Percentiles rank a stretch among this genome's conserved stretches.
Conservation (phyloP, 1,284 basidiomycete genomes). For the Ustilago xerochloae region DNA sequence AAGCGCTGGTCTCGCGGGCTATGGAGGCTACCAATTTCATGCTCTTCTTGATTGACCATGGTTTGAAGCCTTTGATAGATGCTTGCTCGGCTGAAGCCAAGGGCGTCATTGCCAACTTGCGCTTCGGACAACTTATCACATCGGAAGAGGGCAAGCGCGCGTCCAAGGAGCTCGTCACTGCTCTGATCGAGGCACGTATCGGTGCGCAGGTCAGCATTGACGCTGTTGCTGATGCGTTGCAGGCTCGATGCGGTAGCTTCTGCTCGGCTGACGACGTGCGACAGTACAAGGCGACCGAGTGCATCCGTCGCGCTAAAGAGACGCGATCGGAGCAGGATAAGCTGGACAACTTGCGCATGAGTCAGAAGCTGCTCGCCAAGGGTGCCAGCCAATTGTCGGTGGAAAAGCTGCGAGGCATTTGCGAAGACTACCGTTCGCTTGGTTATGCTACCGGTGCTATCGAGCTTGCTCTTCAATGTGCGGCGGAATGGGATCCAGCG, state of each 20-base stretch:
- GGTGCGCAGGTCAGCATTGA: conserved; percentile 95
- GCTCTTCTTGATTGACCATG: conserved; percentile 89
- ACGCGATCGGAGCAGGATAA: conserved; percentile 74
- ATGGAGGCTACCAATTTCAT: conserved; percentile 82
- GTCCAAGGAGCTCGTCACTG: conserved; percentile 75
- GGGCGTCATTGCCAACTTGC: conserved; percentile 42
- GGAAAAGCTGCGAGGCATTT: conserved; percentile 84
- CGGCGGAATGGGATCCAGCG: conserved; percentile 80
- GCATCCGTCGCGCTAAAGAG: conserved; percentile 87
- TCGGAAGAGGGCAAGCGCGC: conserved; percentile 86
- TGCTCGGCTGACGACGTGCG: conserved; percentile 98
- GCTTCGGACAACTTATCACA: conserved; percentile 70
- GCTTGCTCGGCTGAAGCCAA: conserved; percentile 50
- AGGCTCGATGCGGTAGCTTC: conserved; percentile 94
- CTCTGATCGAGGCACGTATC: conserved; percentile 97
- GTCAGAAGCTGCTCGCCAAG: conserved; percentile 79
- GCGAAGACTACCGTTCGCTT: conserved; percentile 85
- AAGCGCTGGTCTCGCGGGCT: conserved; percentile 76
- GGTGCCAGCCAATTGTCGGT: conserved; percentile 85
- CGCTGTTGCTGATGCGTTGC: conserved; percentile 91
- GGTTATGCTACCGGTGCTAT: conserved; percentile 86
- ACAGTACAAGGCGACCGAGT: conserved; percentile 97
- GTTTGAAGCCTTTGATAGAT: conserved; percentile 83
- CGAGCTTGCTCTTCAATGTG: conserved; percentile 85
- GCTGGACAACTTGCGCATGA: conserved; percentile 33